phyloP scores from a whole-genome alignment of 495 filamentous ascomycete species.

The Xylaria venustula region DNA sequence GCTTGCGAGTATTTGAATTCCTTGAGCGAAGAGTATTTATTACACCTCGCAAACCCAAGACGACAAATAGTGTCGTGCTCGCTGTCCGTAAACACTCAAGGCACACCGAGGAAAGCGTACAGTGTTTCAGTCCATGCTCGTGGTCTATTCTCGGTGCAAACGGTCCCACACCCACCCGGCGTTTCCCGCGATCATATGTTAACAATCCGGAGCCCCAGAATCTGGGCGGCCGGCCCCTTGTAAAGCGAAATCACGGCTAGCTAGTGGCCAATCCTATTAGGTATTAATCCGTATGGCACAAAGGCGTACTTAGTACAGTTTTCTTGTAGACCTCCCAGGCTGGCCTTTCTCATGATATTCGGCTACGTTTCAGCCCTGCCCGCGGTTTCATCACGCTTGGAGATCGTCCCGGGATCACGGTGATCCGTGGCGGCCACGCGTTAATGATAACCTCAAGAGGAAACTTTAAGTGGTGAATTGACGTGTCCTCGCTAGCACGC shows the following conservation, averaged over 20 bases:
- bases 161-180: not conserved
- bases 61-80: too few species aligned
- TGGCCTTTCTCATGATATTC: conserved; percentile 5
- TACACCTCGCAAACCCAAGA: too few species aligned
- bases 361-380: conserved; percentile 11
- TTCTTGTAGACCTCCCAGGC: too few species aligned
- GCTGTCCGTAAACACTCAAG: too few species aligned
- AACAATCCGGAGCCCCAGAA: not conserved
- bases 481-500: not conserved
- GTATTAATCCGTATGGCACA: too few species aligned
- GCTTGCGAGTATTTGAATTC: too few species aligned
- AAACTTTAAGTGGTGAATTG: not conserved
- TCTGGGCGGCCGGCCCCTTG: not conserved
- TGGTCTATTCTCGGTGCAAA: not conserved
- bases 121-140: not conserved
- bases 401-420: conserved; percentile 5
- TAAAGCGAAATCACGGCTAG: not conserved
- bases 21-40: too few species aligned
- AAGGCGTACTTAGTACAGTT: too few species aligned
- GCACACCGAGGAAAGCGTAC: not conserved
- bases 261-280: not conserved
- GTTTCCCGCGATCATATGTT: not conserved
- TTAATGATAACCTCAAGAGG: not conserved
- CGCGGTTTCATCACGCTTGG: not conserved
- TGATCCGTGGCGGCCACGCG: conserved; percentile 5